phyloP scores from a whole-genome alignment of 306 rosid species.

The Aeschynomene evenia region DNA sequence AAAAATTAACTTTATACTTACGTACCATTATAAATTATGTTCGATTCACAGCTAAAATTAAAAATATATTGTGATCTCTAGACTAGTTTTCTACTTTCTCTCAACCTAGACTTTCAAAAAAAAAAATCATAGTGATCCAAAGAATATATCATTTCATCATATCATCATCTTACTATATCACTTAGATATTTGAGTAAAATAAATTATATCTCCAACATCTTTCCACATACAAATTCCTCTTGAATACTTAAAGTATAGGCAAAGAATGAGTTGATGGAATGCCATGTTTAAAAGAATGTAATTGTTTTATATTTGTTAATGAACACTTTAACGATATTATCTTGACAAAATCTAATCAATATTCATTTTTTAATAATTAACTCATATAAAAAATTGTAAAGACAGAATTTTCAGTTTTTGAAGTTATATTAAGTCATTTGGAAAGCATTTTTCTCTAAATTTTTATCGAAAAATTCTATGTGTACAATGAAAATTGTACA shows the following conservation, averaged over 20 bases:
- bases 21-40: no score
- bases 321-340: conserved; percentile 7
- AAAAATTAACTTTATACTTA: no score
- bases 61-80: no score
- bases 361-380: background rate
- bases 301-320: conserved; percentile 9
- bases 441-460: no score
- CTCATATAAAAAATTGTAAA: background rate
- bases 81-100: no score
- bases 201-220: background rate
- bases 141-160: conserved; percentile 14
- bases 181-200: background rate
- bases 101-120: no score
- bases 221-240: conserved; percentile 13
- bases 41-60: no score
- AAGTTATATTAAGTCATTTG: background rate
- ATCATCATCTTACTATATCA: background rate
- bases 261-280: conserved; percentile 23
- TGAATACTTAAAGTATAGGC: conserved; percentile 15
- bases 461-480: no score
- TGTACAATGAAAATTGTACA: no score
- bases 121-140: background rate
- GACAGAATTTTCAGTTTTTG: background rate
- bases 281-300: background rate
- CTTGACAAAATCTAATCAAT: conserved; percentile 6